These are phyloP conservation scores for Hericium erinaceus DNA, from an alignment of 768 basidiomycete species.

Conservation along the genomic window DNA sequence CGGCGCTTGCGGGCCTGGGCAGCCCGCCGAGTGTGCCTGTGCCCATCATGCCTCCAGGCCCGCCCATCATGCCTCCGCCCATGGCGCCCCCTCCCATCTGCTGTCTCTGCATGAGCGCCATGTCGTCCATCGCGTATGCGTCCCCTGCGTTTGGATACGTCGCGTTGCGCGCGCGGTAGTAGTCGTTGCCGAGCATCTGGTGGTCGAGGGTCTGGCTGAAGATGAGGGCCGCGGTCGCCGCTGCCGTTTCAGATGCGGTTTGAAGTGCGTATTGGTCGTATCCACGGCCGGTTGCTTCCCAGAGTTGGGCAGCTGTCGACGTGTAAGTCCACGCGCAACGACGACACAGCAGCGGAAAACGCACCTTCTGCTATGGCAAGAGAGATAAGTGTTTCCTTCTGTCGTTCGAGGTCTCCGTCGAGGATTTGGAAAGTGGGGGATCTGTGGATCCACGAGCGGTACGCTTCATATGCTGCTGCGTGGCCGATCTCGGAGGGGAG, in stretches of 20 bases:
- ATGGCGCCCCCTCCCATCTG: neutral
- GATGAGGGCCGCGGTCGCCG: conserved; percentile 7
- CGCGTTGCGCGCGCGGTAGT: conserved; percentile 4
- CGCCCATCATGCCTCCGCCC: neutral
- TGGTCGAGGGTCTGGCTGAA: conserved; percentile 3
- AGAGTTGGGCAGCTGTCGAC: conserved; percentile 44
- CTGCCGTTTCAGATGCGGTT: conserved; percentile 7
- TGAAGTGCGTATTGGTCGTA: conserved; percentile 15
- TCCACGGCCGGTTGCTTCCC: conserved; percentile 38
- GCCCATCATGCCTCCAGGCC: neutral
- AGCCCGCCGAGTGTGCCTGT: neutral
- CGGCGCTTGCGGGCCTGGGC: neutral
- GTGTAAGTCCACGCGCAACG: conserved; percentile 1
- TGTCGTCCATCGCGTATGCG: neutral
- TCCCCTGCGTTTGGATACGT: neutral
- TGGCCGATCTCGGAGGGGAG: conserved; percentile 57
- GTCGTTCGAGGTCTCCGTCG: conserved; percentile 46
- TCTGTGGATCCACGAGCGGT: conserved; percentile 56
- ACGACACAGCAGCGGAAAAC: neutral
- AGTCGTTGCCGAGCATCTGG: conserved; percentile 1
- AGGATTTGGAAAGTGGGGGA: conserved; percentile 45
- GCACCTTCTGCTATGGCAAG: conserved; percentile 67
- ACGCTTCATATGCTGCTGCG: conserved; percentile 73
- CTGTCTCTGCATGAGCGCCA: neutral
- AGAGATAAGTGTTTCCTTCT: conserved; percentile 57